Percentiles rank a stretch among this genome's conserved stretches.
Evolutionary conservation across 106 monocot genomes (phyloP).

Genomic region (Dendrobium huoshanense): DNA sequence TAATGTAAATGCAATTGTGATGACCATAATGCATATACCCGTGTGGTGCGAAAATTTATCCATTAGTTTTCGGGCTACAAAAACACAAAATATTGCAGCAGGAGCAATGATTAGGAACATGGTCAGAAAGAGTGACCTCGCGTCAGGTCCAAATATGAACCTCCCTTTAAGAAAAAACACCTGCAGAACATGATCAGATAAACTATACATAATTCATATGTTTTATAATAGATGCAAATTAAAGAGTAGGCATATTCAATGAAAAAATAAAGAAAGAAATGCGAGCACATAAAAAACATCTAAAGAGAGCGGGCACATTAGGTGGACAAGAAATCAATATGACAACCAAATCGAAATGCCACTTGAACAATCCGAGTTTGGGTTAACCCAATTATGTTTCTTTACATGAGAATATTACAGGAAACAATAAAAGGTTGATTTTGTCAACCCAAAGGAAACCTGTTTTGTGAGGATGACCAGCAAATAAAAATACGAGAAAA

Average conservation of each 20-base stretch:
- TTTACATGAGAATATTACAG: neutral
- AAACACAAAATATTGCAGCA: constrained; percentile 52
- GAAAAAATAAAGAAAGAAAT: neutral
- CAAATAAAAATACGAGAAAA: neutral
- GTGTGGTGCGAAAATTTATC: constrained; percentile 49
- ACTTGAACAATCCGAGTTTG: neutral
- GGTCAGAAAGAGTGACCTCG: constrained; percentile 66
- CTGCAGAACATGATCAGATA: constrained; percentile 28
- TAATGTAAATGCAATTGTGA: constrained; percentile 55
- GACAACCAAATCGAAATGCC: neutral
- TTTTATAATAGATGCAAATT: neutral
- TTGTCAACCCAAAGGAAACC: neutral
- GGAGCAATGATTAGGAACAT: constrained; percentile 73
- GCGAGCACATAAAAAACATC: no score
- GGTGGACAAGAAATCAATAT: neutral
- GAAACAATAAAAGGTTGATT: neutral
- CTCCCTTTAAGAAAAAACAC: constrained; percentile 67
- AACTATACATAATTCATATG: neutral
- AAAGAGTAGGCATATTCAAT: neutral
- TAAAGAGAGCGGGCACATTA: neutral
- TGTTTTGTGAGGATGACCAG: neutral
- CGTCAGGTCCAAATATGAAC: constrained; percentile 84
- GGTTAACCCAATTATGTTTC: neutral
- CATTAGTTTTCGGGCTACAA: constrained; percentile 75
- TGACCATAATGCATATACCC: constrained; percentile 62